phyloP scores from a whole-genome alignment of 495 filamentous ascomycete genomes.

The Hypoxylon fragiforme region DNA sequence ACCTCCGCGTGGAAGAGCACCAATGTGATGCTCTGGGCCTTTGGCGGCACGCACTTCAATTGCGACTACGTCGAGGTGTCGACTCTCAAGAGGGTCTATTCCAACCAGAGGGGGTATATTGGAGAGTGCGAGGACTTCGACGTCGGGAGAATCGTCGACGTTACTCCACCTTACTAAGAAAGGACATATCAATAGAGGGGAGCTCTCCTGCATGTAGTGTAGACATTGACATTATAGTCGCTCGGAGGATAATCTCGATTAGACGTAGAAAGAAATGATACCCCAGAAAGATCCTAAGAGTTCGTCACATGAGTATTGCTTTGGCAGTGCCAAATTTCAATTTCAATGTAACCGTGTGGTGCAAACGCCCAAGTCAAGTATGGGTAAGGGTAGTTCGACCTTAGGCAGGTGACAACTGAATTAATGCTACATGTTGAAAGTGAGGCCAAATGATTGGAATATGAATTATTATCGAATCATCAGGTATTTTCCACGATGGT shows the following conservation, averaged over 20 bases:
- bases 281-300: too few relatives aligned
- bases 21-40: conserved; percentile 12
- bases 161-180: background rate
- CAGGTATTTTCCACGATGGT: conserved; percentile 5
- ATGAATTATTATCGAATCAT: background rate
- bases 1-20: background rate
- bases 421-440: background rate
- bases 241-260: too few relatives aligned
- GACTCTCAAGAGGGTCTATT: background rate
- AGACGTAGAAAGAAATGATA: too few relatives aligned
- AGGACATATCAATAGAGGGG: too few relatives aligned
- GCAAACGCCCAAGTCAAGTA: too few relatives aligned
- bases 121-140: background rate
- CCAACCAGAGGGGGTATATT: conserved; percentile 2
- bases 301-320: too few relatives aligned
- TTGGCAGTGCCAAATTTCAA: too few relatives aligned
- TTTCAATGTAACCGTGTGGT: too few relatives aligned
- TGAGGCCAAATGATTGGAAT: background rate
- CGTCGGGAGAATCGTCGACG: background rate
- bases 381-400: too few relatives aligned
- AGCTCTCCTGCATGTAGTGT: too few relatives aligned
- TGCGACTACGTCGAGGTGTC: background rate
- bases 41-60: conserved; percentile 6
- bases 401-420: background rate
- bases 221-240: too few relatives aligned